phyloP scores from a whole-genome alignment of 176 grass and related monocot species.

The Carex cristatella region DNA sequence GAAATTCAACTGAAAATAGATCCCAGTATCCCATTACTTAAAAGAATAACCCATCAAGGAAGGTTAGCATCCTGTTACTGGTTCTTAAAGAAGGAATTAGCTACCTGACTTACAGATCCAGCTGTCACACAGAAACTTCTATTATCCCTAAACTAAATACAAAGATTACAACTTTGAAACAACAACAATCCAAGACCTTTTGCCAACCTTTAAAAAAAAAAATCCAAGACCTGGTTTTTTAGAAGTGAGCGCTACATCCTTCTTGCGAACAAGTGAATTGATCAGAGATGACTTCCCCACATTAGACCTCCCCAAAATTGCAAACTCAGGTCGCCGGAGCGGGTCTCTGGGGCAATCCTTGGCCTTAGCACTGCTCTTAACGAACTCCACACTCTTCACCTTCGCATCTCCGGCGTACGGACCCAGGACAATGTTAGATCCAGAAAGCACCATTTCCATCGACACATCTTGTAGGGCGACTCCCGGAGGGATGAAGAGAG shows the following conservation, averaged over 20 bases:
- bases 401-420: slow-evolving; percentile 71
- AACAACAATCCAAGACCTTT: slow-evolving; percentile 29
- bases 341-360: slow-evolving; percentile 71
- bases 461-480: slow-evolving; percentile 36
- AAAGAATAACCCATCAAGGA: neutral
- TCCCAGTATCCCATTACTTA: neutral
- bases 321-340: slow-evolving; percentile 71
- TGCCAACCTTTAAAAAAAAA: too few relatives aligned
- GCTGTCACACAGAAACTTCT: too few relatives aligned
- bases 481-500: slow-evolving; percentile 78
- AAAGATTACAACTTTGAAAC: neutral
- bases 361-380: slow-evolving; percentile 60
- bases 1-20: neutral
- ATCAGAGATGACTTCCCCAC: slow-evolving; percentile 95
- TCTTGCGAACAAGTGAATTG: slow-evolving; percentile 71
- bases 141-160: too few relatives aligned
- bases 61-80: neutral
- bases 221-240: slow-evolving; percentile 72
- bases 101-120: too few relatives aligned
- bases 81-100: neutral
- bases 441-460: slow-evolving; percentile 68
- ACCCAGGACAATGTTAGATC: slow-evolving; percentile 83
- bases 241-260: slow-evolving; percentile 82
- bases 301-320: slow-evolving; percentile 74
- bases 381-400: slow-evolving; percentile 68